Base-by-base conservation (phyloP, 176 grass and related monocot genomes). In the Bolboschoenus planiculmis region DNA sequence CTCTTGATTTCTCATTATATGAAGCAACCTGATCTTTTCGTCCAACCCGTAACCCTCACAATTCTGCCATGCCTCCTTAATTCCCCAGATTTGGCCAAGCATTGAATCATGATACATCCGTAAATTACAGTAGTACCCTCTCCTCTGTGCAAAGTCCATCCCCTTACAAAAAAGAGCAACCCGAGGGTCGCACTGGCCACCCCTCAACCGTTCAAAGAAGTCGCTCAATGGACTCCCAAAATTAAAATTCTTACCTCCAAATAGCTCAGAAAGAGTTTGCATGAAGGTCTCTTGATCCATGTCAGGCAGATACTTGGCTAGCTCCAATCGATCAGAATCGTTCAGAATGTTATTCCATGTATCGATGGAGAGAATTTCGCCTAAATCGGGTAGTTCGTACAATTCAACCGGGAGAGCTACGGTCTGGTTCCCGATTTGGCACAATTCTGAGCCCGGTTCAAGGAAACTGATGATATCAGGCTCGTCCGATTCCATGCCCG, bases 241-340 rank as follows among this genome's bases (percentile, higher is more conserved):
- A 91, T 95, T 86, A 51, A 95, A 95, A 42, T 80, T 88, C 27
- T 87, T 64, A 13, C 92, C 96, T 4, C 47, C 16, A 18, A 99
- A 89, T 9, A 99, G 85, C 87, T 95, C 90, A 0, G 85, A 86
- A 0, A 99, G 96, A 4, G 91, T 95, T 50, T 81, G 71, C 0
- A 85, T 55, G 53, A 99, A 99, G 20, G 91, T 90, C 66, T 93
- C 96, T 84, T 83, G 85, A 63, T 99, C 96, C 86, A 95, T 84
- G 81, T 99, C 93, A 0, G 96, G 96, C 60, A 99, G 82, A 54
- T 91, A 81, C 61, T 90, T 84, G 0, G 96, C 77, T 6, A 95
- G 85, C 4, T 74, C 83, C n/a, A 93, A 83, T 21, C 92, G 76
- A 16, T 97, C 92, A n/a, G 86, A 85, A 77, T 98, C 95, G 4